These are phyloP conservation scores for Bothriochloa decipiens DNA, from an alignment of 176 grass and related monocot genomes.

Conservation along the genomic window DNA sequence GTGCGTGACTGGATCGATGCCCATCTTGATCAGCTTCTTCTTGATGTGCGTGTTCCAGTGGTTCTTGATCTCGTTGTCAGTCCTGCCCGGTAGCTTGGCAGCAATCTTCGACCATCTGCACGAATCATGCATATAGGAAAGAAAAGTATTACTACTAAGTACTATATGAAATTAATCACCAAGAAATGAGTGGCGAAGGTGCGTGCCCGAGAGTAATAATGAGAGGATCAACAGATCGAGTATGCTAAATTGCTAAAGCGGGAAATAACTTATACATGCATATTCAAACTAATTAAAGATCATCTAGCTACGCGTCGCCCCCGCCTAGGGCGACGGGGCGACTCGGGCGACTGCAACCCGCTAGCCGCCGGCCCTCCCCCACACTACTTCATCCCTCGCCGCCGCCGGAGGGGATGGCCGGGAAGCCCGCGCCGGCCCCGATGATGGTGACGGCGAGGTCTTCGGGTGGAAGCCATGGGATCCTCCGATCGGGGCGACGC, in stretches of 20 bases:
- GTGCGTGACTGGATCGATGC: conserved; percentile 86
- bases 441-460: too few relatives aligned
- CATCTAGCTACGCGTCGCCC: too few relatives aligned
- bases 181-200: not conserved
- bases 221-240: not conserved
- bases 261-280: not conserved
- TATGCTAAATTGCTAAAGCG: not conserved
- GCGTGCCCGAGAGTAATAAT: not conserved
- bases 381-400: too few relatives aligned
- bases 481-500: too few relatives aligned
- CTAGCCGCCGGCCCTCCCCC: too few relatives aligned
- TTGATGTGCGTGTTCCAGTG: conserved; percentile 99
- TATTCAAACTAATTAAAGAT: not conserved
- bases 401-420: too few relatives aligned
- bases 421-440: too few relatives aligned
- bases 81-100: conserved; percentile 82
- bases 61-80: conserved; percentile 98
- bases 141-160: not conserved
- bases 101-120: conserved; percentile 93
- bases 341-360: too few relatives aligned
- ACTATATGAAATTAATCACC: not conserved
- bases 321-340: too few relatives aligned
- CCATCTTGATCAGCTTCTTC: conserved; percentile 95
- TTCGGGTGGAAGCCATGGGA: too few relatives aligned
- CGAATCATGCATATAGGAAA: not conserved